A percentile compares a stretch with the other conserved stretches of the same genome.
Evolutionary conservation across 2,329 filamentous ascomycete genomes (phyloP).

Genomic region (Sclerotinia subarctica): DNA sequence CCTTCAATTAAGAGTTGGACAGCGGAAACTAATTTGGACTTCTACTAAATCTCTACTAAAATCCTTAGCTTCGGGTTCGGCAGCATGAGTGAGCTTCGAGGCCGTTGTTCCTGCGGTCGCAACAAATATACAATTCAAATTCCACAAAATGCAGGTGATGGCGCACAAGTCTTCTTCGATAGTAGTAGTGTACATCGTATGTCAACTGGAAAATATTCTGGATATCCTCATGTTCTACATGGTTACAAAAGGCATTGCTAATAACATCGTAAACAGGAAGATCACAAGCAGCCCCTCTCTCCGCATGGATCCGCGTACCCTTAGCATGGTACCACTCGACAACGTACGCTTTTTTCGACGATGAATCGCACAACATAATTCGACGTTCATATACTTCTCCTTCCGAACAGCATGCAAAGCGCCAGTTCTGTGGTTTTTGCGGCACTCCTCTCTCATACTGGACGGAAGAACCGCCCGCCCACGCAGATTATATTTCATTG

Average conservation of each 20-base stretch:
- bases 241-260: conserved; percentile 1
- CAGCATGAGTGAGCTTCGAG: conserved; percentile 39
- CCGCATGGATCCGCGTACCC: conserved; percentile 80
- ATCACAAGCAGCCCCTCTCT: conserved; percentile 68
- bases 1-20: background rate
- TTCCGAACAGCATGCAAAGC: conserved; percentile 54
- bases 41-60: background rate
- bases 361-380: conserved; percentile 69
- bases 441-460: conserved; percentile 82
- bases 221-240: background rate
- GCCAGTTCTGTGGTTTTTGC: conserved; percentile 89
- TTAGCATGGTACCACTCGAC: conserved; percentile 75
- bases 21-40: background rate
- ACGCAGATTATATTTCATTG: conserved; percentile 76
- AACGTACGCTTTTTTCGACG: conserved; percentile 71
- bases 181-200: conserved; percentile 58
- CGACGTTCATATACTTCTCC: conserved; percentile 63
- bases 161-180: conserved; percentile 66
- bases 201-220: conserved; percentile 36
- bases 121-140: conserved; percentile 76
- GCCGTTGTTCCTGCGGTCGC: conserved; percentile 80
- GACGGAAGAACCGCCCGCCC: conserved; percentile 67
- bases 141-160: conserved; percentile 54
- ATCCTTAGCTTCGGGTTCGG: background rate
- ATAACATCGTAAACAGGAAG: conserved; percentile 48